Evolutionary conservation across 2,329 filamentous ascomycete genomes (phyloP).

Genomic region (Apiospora aurea): DNA sequence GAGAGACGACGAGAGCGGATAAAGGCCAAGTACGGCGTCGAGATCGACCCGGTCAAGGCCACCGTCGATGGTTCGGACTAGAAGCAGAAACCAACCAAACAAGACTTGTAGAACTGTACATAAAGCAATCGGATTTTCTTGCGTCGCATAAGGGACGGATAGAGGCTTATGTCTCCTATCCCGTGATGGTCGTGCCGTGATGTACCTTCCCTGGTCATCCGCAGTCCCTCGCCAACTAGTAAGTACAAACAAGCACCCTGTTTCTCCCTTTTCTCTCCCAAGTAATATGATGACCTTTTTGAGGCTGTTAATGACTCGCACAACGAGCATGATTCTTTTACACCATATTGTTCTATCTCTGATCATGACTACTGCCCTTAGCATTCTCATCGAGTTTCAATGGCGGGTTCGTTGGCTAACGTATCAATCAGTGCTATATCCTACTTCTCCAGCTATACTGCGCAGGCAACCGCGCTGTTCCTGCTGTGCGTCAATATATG

Average conservation of each 20-base stretch:
- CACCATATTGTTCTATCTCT: conserved; percentile 27
- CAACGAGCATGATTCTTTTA: conserved; percentile 24
- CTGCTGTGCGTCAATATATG: too few species aligned
- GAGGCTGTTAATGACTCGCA: conserved; percentile 26
- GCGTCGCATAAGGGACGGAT: conserved; percentile 20
- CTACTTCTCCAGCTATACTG: background rate
- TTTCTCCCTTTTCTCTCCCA: background rate
- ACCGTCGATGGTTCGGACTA: conserved; percentile 46
- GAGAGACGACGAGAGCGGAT: conserved; percentile 83
- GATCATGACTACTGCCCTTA: background rate
- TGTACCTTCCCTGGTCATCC: conserved; percentile 8
- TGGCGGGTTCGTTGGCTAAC: conserved; percentile 3
- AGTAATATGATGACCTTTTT: conserved; percentile 24
- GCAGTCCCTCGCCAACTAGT: background rate
- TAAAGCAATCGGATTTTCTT: conserved; percentile 28
- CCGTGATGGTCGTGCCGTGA: conserved; percentile 1
- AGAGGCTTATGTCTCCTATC: background rate
- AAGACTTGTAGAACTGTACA: conserved; percentile 27
- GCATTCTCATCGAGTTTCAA: background rate
- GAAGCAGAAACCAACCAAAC: conserved; percentile 9
- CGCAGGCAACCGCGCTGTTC: background rate
- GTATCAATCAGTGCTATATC: background rate
- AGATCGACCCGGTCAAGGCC: conserved; percentile 73
- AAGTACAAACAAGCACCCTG: background rate
- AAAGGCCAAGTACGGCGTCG: conserved; percentile 87